These are phyloP conservation scores for Schizonepeta tenuifolia DNA, from an alignment of 257 asterid species.

Conservation along the genomic window DNA sequence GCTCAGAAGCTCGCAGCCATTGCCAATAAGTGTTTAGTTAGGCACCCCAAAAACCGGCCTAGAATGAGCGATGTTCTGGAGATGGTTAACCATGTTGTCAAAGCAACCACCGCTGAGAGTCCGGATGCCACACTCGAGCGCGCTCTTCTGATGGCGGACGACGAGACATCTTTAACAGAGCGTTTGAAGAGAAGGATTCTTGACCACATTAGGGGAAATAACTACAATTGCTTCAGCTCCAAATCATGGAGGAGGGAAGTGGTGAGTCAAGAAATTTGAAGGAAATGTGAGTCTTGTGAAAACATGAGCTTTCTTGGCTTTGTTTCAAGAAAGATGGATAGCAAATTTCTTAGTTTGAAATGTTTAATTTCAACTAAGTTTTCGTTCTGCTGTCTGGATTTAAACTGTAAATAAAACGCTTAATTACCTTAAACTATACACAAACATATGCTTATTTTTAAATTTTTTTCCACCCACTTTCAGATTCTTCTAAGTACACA, in stretches of 20 bases:
- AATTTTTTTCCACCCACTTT: too few relatives aligned
- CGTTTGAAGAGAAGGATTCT: conserved; percentile 53
- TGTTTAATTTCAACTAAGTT: not conserved
- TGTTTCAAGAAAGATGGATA: not conserved
- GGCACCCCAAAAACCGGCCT: conserved; percentile 80
- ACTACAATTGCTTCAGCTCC: conserved; percentile 50
- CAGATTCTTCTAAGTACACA: too few relatives aligned
- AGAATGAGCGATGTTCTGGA: conserved; percentile 76
- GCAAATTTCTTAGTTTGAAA: not conserved
- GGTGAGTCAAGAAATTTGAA: conserved; percentile 39
- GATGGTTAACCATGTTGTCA: conserved; percentile 54
- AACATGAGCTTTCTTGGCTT: conserved; percentile 16
- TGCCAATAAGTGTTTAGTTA: conserved; percentile 68
- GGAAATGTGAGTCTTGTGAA: not conserved
- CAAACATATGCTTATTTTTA: too few relatives aligned
- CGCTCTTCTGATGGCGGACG: conserved; percentile 30
- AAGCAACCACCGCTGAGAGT: conserved; percentile 28
- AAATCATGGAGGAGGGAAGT: conserved; percentile 58
- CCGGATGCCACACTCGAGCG: conserved; percentile 40
- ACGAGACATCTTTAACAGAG: conserved; percentile 36
- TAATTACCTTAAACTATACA: too few relatives aligned
- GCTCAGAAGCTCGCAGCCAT: conserved; percentile 85
- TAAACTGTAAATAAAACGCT: conserved; percentile 23
- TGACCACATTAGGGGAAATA: conserved; percentile 54
- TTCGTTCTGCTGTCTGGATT: conserved; percentile 27